Conservation (phyloP, 495 filamentous ascomycete species). For the Letharia columbiana region DNA sequence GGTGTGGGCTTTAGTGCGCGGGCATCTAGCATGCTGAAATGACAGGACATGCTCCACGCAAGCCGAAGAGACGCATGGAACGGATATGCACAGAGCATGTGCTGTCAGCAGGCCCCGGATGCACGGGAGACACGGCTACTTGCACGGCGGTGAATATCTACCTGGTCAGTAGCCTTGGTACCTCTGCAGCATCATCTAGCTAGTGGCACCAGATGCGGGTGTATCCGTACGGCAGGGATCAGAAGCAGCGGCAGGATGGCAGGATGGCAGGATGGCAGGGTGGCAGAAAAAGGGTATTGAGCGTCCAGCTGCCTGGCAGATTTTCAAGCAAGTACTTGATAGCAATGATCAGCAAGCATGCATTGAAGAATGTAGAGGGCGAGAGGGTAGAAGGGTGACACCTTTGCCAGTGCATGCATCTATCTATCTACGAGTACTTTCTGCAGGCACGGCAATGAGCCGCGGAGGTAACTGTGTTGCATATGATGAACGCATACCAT, state of each 20-base stretch:
- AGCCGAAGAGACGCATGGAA: background rate
- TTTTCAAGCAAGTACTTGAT: background rate
- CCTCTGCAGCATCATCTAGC: background rate
- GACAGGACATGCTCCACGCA: background rate
- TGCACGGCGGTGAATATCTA: background rate
- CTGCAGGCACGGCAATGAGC: background rate
- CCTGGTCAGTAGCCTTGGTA: slow-evolving; percentile 11
- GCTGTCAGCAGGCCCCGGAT: slow-evolving; percentile 1
- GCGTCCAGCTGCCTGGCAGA: background rate
- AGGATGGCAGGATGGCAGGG: background rate
- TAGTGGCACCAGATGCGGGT: slow-evolving; percentile 2
- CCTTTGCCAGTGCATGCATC: no score
- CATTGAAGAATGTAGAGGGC: background rate
- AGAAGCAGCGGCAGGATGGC: background rate
- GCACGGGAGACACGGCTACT: background rate
- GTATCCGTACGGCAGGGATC: slow-evolving; percentile 6
- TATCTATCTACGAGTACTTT: background rate
- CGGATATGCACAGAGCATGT: background rate
- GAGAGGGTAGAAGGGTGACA: background rate
- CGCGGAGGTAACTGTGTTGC: background rate
- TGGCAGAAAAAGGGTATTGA: background rate
- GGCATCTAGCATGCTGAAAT: slow-evolving; percentile 4
- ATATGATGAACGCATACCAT: background rate
- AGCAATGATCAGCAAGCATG: background rate
- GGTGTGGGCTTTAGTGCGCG: slow-evolving; percentile 7